Evolutionary conservation across 192 early-diverging fungal genomes (phyloP).

Genomic region (Phlyctochytrium bullatum): DNA sequence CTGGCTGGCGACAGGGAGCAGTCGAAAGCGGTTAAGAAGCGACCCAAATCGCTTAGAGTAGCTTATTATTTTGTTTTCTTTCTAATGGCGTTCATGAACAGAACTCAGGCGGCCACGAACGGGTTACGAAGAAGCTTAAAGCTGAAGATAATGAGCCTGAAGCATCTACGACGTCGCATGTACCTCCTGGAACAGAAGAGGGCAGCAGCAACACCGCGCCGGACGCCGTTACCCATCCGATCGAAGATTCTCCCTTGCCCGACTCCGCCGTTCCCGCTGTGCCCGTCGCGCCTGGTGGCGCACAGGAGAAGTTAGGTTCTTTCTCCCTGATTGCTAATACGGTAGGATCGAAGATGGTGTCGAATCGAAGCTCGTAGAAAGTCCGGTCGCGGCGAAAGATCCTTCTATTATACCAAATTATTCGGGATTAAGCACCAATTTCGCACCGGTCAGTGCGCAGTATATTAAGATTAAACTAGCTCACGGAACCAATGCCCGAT

Average conservation of each 20-base stretch:
- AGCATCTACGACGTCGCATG: not conserved
- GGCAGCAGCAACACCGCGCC: too few relatives aligned
- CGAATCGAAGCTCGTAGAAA: not conserved
- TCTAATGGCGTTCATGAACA: not conserved
- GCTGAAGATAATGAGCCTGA: not conserved
- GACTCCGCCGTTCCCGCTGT: too few relatives aligned
- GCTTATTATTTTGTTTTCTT: too few relatives aligned
- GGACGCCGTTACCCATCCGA: too few relatives aligned
- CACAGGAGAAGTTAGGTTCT: too few relatives aligned
- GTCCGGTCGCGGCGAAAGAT: not conserved
- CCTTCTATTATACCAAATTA: not conserved
- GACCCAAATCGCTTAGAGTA: constrained; percentile 9
- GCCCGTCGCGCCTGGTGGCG: too few relatives aligned
- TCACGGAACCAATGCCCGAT: too few relatives aligned
- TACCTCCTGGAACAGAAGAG: too few relatives aligned
- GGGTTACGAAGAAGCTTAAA: not conserved
- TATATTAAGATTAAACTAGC: not conserved
- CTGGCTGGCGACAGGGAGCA: constrained; percentile 5
- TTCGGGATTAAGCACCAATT: not conserved
- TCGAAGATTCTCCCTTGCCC: too few relatives aligned
- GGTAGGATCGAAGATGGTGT: too few relatives aligned
- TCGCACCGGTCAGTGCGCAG: not conserved
- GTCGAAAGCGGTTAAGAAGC: constrained; percentile 8
- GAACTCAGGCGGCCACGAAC: not conserved
- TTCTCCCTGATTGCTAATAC: too few relatives aligned